phyloP scores from a whole-genome alignment of 176 grass and related monocot genomes.

The Hordeum vulgare region DNA sequence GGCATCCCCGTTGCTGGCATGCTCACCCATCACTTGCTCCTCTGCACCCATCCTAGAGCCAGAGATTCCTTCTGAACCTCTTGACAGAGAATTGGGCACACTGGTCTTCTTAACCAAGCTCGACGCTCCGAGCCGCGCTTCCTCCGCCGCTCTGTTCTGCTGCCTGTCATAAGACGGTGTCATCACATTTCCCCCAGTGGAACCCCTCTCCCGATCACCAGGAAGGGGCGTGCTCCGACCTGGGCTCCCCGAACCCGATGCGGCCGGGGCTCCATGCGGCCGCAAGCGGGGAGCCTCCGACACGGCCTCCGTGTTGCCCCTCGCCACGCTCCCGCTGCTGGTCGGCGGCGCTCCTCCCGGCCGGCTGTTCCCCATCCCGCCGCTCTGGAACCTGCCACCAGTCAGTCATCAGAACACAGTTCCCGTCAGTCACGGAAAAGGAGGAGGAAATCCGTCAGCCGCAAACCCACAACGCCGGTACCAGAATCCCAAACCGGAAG shows the following conservation, averaged over 20 bases:
- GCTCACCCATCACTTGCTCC: not conserved
- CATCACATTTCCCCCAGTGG: not conserved
- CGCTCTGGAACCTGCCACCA: not conserved
- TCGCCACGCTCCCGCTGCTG: not conserved
- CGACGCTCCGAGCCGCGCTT: not conserved
- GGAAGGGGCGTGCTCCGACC: not conserved
- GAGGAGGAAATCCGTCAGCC: not conserved
- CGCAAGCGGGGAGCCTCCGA: not conserved
- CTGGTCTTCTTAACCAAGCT: not conserved
- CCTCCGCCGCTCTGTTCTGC: not conserved
- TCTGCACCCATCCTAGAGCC: not conserved
- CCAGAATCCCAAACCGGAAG: not conserved
- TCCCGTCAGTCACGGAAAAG: not conserved
- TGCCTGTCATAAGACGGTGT: not conserved
- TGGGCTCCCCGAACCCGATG: slow-evolving; percentile 14
- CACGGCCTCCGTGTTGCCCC: not conserved
- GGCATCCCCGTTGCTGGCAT: not conserved
- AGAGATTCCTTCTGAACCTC: not conserved
- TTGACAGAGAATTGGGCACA: not conserved
- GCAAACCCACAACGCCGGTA: not conserved
- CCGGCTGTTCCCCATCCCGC: slow-evolving; percentile 33
- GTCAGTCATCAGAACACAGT: not conserved
- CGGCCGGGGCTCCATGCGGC: not conserved
- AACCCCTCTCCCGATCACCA: not conserved
- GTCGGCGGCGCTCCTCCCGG: not conserved